These are phyloP conservation scores for Saccharomycopsis vini DNA, from an alignment of 805 yeast genomes.

Conservation along the genomic window DNA sequence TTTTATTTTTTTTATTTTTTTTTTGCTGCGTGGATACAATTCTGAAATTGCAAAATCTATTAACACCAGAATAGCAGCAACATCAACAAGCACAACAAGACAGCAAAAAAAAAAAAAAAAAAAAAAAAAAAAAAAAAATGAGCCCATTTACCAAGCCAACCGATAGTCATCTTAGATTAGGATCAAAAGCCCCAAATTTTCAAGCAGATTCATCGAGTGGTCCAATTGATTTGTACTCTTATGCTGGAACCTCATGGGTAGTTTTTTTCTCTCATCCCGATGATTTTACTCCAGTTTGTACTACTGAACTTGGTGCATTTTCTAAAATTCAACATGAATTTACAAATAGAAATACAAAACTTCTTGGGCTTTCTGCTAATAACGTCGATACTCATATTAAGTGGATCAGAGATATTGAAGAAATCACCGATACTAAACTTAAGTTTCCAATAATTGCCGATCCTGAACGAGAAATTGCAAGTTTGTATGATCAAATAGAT, in stretches of 20 bases:
- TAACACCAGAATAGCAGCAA: too few relatives aligned
- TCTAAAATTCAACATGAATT: constrained; percentile 66
- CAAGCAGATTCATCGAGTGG: constrained; percentile 56
- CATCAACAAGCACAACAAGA: too few relatives aligned
- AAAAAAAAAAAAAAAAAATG: background rate
- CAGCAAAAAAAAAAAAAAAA: background rate
- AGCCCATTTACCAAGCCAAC: constrained; percentile 36
- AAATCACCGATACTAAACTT: constrained; percentile 49
- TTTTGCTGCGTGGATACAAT: too few relatives aligned
- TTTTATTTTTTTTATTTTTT: too few relatives aligned
- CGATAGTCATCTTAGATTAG: constrained; percentile 36
- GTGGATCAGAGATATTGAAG: constrained; percentile 69
- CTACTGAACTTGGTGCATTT: constrained; percentile 72
- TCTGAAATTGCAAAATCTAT: too few relatives aligned
- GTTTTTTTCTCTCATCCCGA: constrained; percentile 70
- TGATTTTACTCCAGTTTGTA: constrained; percentile 73
- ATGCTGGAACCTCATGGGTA: constrained; percentile 50
- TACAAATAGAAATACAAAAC: constrained; percentile 51
- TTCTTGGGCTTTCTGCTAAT: constrained; percentile 63
- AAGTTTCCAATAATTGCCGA: constrained; percentile 66
- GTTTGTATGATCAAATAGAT: constrained; percentile 61
- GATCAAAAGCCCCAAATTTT: constrained; percentile 65
- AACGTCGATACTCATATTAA: constrained; percentile 49
- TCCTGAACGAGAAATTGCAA: constrained; percentile 50
- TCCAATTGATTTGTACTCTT: constrained; percentile 53